Base-by-base conservation (phyloP, 2,329 filamentous ascomycete species). In the Podosphaera xanthii region DNA sequence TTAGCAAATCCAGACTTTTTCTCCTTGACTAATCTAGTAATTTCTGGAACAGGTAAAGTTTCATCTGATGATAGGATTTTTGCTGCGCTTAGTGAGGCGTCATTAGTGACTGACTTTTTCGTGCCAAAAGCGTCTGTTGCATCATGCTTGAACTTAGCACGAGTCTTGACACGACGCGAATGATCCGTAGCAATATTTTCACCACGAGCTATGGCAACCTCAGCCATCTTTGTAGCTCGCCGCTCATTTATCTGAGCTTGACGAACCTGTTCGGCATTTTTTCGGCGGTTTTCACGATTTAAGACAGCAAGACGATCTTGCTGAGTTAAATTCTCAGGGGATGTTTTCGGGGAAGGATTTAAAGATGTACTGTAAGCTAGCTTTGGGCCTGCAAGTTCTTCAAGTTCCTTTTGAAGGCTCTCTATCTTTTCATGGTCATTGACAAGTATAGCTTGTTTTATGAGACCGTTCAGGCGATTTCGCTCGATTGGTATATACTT, bases 201-300 rank as follows among this genome's bases (percentile, higher is more conserved):
- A 59, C 82, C 82, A 46, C 81, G 77, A 61, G 80, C 80, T 53
- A 82, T 71, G 49, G 79, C 80, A 60, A 76, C 77, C 63, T 81
- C 81, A 52, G 76, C 76, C 69, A 78, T 78, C 63, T 79, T 80
- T 65, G 75, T 75, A 63, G 76, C 77, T 57, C 79, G 78, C 65
- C 83, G 79, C 72, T 98, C 92, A 64, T 84, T 84, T 59, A 95
- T 76, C 69, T 96, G 86, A 0, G 90, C 91, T 70, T 87, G 86
- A 61, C 91, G 87, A n/a, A 97, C 86, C 55, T 86, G 83, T 69
- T 95, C 87, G n/a, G 80, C 79, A 67, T 96, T 96, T 64, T 83
- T 78, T 60, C 83, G 82, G 62, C 91, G 83, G 71, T 95, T 96
- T 67, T 86, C 81, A 35, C 80, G 77, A 71, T 98, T 98, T 64